Base-by-base conservation (phyloP, 2,329 filamentous ascomycete genomes). In the Fonsecaea pugnacius region DNA sequence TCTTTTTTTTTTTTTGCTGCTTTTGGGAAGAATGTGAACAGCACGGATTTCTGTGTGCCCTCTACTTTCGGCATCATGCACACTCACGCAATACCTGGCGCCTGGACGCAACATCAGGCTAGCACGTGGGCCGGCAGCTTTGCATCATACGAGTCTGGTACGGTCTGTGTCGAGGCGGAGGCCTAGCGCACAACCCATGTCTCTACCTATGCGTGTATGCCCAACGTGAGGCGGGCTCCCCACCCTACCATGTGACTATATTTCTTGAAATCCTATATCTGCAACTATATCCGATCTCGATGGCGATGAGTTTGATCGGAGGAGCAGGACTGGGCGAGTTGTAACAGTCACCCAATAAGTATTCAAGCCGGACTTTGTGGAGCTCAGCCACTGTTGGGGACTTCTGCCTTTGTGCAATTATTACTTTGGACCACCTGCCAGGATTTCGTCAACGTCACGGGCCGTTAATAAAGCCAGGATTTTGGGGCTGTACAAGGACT, bases 191-290 rank as follows among this genome's bases (percentile, higher is more conserved):
- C 62, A 30, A 50, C 33, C 50, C 55, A 53, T 59, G 43, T 63
- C 36, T 52, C 33, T 30, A 27, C 33, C 3, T 58, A 64, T 68
- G 66, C 66, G 63, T 61, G 50, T 35, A 57, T 68, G 64, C 66
- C 66, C 66, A 68, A 68, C 46, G 61, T 68, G 66, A 66, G 66
- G 64, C 64, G 66, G 48, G 33, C 46, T 48, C 57, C 46, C 57
- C 38, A 40, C 40, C 33, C 32, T 35, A 52, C 6, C 57, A 50
- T 59, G 57, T 51, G 57, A 59, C 57, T 27, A 3, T 59, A 2
- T 10, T 14, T 51, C 50, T 38, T 38, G 50, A 30, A 30, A 12
- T 48, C 40, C 35, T 48, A 21, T 30, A 38, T 36, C 32, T 59
- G 57, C 40, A 21, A 38, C 57, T 51, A 18, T 35, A 38, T 40